Percentiles rank a stretch among this genome's conserved stretches.
Evolutionary conservation across 2,329 filamentous ascomycete species (phyloP).

Genomic region (Parafenestella ontariensis): DNA sequence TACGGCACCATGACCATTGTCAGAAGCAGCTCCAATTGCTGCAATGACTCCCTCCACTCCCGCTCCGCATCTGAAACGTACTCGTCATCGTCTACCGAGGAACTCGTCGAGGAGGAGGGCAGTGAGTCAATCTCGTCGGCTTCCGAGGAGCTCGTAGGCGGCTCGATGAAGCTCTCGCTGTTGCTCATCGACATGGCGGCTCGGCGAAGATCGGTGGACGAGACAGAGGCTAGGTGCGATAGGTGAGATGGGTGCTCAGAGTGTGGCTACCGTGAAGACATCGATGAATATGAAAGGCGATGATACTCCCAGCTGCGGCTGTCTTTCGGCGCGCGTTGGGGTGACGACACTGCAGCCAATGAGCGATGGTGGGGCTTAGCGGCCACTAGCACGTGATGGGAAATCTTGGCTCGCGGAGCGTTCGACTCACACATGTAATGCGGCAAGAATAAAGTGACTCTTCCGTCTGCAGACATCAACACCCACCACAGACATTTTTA

Average conservation of each 20-base stretch:
- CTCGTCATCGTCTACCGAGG: constrained; percentile 63
- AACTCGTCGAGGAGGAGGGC: constrained; percentile 59
- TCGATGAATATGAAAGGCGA: constrained; percentile 11
- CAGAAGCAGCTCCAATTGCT: constrained; percentile 90
- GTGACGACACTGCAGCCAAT: constrained; percentile 34
- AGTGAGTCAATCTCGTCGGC: constrained; percentile 59
- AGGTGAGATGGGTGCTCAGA: neutral
- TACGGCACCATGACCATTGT: constrained; percentile 96
- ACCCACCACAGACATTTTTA: neutral
- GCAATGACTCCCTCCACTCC: constrained; percentile 93
- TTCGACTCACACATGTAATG: constrained; percentile 27
- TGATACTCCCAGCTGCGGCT: constrained; percentile 7
- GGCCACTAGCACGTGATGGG: constrained; percentile 16
- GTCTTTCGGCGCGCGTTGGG: constrained; percentile 17
- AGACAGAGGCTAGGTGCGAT: neutral
- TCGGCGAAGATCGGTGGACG: neutral
- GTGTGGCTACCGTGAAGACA: constrained; percentile 28
- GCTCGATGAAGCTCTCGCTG: constrained; percentile 48
- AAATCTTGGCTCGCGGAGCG: constrained; percentile 21
- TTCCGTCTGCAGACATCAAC: neutral
- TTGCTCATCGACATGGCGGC: constrained; percentile 46
- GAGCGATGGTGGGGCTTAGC: constrained; percentile 33
- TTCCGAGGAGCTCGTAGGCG: constrained; percentile 35
- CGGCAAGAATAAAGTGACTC: constrained; percentile 10
- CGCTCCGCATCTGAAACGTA: constrained; percentile 82